Base-by-base conservation (phyloP, 257 asterid genomes). In the Solanum lycopersicoides region DNA sequence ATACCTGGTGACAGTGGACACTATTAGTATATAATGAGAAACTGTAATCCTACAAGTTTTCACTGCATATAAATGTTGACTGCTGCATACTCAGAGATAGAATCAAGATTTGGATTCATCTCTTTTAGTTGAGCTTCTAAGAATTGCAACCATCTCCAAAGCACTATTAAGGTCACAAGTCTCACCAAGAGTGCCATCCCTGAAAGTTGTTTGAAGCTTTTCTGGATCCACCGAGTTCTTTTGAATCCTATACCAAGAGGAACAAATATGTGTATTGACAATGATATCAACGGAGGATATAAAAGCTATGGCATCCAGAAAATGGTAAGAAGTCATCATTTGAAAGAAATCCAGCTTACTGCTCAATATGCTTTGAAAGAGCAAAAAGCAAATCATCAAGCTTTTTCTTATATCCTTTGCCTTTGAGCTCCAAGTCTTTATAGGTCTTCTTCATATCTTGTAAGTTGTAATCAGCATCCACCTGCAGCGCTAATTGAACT, bases 31-130 rank as follows among this genome's bases (percentile, higher is more conserved):
- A 32, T 15, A 7, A 34, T 34, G 45, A 72, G 41, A 69, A 30
- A 6, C 76, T 30, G 28, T 72, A 32, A 16, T 72, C 13, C 45
- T 72, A 72, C 25, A 34, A 72, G 79, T 72, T 72, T 72, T 34
- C 14, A 34, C 25, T 71, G 79, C 79, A 71, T 34, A 34, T 87
- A 32, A 60, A 83, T 45, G 84, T 65, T 39, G 15, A 86, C 83
- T 87, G 86, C 37, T 41, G 84, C 93, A 50, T 97, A 97, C 98
- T 97, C 99, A 83, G 99, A 83, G 28, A 97, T 95, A 23, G 98
- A 94, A 88, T 95, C 98, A 63, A 95, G 98, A 92, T 97, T 97
- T 35, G 98, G 99, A 88, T 91, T 97, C 98, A 95, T 93, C 89
- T 97, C 99, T 87, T 95, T 95, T 90, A 97, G 88, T 91, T 95